Evolutionary conservation across 495 filamentous ascomycete species (phyloP).

Genomic region (Xylaria intraflava): DNA sequence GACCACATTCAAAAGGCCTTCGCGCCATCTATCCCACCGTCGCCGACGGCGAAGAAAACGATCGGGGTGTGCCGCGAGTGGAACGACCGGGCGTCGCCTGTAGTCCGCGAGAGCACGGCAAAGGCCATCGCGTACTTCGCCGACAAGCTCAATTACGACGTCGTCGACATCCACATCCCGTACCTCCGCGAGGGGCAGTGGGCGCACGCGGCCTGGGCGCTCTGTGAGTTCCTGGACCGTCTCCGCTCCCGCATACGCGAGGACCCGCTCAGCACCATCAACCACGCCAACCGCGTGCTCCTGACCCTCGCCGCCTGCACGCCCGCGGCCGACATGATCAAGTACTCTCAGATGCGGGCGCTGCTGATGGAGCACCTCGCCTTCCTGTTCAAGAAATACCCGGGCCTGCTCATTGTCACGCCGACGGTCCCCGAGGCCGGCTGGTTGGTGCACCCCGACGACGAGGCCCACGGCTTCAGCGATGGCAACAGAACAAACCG

Average conservation of each 20-base stretch:
- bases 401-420: slow-evolving; percentile 71
- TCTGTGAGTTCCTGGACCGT: slow-evolving; percentile 54
- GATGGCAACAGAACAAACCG: slow-evolving; percentile 66
- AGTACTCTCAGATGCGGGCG: slow-evolving; percentile 66
- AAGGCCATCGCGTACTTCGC: slow-evolving; percentile 56
- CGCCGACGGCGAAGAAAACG: slow-evolving; percentile 33
- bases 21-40: slow-evolving; percentile 38
- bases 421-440: slow-evolving; percentile 74
- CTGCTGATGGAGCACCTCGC: slow-evolving; percentile 80
- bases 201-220: slow-evolving; percentile 76
- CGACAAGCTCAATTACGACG: slow-evolving; percentile 52
- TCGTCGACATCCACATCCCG: slow-evolving; percentile 70
- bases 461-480: slow-evolving; percentile 58
- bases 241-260: slow-evolving; percentile 21
- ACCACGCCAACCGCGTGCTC: slow-evolving; percentile 67
- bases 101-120: slow-evolving; percentile 55
- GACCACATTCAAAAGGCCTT: slow-evolving; percentile 34
- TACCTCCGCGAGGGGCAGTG: slow-evolving; percentile 65
- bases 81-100: slow-evolving; percentile 60
- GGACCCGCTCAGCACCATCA: slow-evolving; percentile 38
- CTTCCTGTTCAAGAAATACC: slow-evolving; percentile 61
- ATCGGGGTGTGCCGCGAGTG: slow-evolving; percentile 73
- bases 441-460: slow-evolving; percentile 50
- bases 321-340: slow-evolving; percentile 60
- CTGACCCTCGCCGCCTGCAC: slow-evolving; percentile 58